These are phyloP conservation scores for Ceratocystis albifundus DNA, from an alignment of 2,329 filamentous ascomycete genomes.

Conservation along the genomic window DNA sequence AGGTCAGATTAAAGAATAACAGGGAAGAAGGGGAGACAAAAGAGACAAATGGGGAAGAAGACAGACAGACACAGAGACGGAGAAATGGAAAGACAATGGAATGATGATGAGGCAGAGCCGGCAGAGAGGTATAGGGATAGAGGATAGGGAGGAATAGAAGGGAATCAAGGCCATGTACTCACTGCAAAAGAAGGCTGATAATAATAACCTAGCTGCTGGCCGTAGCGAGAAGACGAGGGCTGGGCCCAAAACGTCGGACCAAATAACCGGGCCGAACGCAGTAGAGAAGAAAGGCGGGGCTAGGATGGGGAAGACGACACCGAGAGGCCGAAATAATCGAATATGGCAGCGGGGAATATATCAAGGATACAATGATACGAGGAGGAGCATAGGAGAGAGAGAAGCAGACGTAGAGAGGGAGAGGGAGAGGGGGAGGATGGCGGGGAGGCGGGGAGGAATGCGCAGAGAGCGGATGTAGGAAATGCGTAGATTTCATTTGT, in stretches of 20 bases:
- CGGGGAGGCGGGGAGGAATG: too few species aligned
- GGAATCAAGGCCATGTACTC: not conserved
- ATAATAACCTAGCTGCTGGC: not conserved
- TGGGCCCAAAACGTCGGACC: not conserved
- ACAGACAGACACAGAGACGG: not conserved
- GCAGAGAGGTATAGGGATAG: too few species aligned
- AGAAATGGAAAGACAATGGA: too few species aligned
- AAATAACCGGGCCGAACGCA: not conserved
- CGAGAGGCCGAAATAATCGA: not conserved
- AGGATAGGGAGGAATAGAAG: not conserved
- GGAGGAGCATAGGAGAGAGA: not conserved
- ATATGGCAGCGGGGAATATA: not conserved
- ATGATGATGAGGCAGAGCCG: too few species aligned
- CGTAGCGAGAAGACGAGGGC: not conserved
- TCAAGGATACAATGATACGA: too few species aligned
- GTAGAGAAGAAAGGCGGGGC: not conserved
- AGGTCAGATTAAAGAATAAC: not conserved
- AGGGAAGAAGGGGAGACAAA: not conserved
- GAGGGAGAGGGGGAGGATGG: too few species aligned
- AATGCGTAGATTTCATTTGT: not conserved
- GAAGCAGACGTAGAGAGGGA: not conserved
- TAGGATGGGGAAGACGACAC: not conserved
- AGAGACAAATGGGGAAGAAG: not conserved
- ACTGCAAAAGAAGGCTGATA: not conserved
- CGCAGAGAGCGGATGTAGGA: too few species aligned